Conservation (phyloP, 495 filamentous ascomycete genomes). For the Ramalina intermedia region DNA sequence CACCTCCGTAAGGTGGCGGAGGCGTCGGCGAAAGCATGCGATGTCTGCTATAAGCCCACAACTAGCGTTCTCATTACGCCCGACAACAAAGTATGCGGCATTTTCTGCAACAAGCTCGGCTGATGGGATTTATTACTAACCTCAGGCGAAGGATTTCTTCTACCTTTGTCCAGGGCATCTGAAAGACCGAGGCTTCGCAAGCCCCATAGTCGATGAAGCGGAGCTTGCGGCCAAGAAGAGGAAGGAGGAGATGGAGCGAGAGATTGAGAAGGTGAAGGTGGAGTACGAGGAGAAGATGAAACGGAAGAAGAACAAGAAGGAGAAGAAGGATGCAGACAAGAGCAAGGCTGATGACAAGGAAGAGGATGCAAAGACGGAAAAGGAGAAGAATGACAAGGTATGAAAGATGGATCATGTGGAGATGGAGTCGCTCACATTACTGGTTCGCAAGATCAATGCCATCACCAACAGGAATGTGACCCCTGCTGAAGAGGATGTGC, state of each 20-base stretch:
- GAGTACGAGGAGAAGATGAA: conserved; percentile 64
- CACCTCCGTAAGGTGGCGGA: conserved; percentile 82
- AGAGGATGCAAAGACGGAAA: conserved; percentile 33
- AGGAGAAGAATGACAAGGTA: conserved; percentile 44
- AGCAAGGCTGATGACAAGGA: conserved; percentile 26
- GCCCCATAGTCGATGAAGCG: conserved; percentile 63
- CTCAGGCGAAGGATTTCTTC: conserved; percentile 64
- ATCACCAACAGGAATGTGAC: conserved; percentile 18
- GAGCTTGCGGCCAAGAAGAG: conserved; percentile 51
- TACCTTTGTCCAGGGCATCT: conserved; percentile 78
- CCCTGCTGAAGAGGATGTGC: conserved; percentile 31
- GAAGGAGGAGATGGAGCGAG: conserved; percentile 52
- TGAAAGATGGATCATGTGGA: not conserved
- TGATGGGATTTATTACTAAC: not conserved
- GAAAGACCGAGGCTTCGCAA: conserved; percentile 69
- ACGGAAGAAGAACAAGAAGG: conserved; percentile 48
- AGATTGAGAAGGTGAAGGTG: conserved; percentile 65
- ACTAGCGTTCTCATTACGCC: conserved; percentile 77
- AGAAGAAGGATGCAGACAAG: conserved; percentile 22
- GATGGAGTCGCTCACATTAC: conserved; percentile 1
- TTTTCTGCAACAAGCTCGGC: not conserved
- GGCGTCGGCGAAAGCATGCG: conserved; percentile 63
- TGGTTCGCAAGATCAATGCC: conserved; percentile 12
- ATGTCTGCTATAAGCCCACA: conserved; percentile 82
- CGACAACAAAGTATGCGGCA: conserved; percentile 61